phyloP scores from a whole-genome alignment of 805 yeast genomes.

The Schwanniomyces polymorphus region DNA sequence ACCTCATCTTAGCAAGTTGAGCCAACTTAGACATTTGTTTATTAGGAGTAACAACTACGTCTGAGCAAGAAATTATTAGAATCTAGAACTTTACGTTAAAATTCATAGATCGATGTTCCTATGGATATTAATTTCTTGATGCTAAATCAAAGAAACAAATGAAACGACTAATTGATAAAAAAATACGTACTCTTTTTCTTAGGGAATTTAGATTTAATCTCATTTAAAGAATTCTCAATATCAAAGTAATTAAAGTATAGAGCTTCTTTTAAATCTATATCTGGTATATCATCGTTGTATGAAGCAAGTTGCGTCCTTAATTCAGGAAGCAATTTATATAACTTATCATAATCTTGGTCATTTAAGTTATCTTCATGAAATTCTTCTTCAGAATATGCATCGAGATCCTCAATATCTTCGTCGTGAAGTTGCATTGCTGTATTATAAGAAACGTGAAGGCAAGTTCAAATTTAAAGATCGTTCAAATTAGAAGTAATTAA shows the following conservation, averaged over 20 bases:
- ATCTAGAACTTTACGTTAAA: constrained; percentile 15
- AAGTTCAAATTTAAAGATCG: too few relatives aligned
- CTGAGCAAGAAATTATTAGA: constrained; percentile 9
- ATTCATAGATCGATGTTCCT: constrained; percentile 3
- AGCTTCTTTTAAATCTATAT: constrained; percentile 53
- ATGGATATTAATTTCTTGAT: background rate
- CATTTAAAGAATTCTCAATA: constrained; percentile 49
- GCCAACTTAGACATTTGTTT: constrained; percentile 15
- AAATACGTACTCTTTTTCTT: constrained; percentile 49
- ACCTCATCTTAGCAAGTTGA: constrained; percentile 21
- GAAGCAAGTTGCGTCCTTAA: constrained; percentile 36
- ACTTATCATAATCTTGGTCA: constrained; percentile 42
- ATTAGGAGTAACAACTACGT: background rate
- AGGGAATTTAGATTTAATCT: constrained; percentile 36
- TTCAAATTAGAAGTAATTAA: background rate
- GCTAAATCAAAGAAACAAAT: constrained; percentile 1
- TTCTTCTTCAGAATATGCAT: constrained; percentile 23
- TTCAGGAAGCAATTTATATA: constrained; percentile 44
- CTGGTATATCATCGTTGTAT: constrained; percentile 46
- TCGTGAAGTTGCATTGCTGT: constrained; percentile 11
- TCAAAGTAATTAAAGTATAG: constrained; percentile 62
- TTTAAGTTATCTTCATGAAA: constrained; percentile 38
- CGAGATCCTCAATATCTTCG: constrained; percentile 26
- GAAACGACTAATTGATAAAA: constrained; percentile 4
- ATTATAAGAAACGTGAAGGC: background rate